These are phyloP conservation scores for Tricladium varicosporioides DNA, from an alignment of 2,329 filamentous ascomycete genomes.

Conservation along the genomic window DNA sequence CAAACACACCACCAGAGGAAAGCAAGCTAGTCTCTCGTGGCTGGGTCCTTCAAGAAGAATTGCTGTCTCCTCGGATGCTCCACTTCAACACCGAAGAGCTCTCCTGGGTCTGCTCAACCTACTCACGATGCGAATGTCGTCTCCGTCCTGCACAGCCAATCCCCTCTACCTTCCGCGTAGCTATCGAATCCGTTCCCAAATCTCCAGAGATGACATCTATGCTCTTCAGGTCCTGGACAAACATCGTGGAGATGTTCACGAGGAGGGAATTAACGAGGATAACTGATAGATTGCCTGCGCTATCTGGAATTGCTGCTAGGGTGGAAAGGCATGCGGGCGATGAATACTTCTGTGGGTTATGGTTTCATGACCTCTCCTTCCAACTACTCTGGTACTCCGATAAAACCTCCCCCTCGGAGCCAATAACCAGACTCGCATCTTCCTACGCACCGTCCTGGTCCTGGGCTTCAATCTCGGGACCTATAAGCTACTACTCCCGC, in stretches of 20 bases:
- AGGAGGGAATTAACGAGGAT: not conserved
- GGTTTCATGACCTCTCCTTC: not conserved
- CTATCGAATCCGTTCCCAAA: not conserved
- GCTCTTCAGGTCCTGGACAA: not conserved
- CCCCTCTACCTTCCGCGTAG: not conserved
- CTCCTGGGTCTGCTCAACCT: not conserved
- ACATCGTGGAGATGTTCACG: not conserved
- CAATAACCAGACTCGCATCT: not conserved
- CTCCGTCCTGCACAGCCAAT: not conserved
- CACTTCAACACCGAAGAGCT: not conserved
- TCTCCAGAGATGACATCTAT: not conserved
- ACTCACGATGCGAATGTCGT: not conserved
- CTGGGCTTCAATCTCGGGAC: not conserved
- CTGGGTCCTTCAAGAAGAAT: constrained; percentile 5
- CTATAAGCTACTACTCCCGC: not conserved
- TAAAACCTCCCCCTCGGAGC: not conserved
- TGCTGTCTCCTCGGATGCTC: constrained; percentile 1
- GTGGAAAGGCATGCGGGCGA: not conserved
- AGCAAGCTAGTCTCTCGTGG: not conserved
- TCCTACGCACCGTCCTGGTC: not conserved
- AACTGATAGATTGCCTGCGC: not conserved
- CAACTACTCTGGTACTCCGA: not conserved
- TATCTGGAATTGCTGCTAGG: not conserved
- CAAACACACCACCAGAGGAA: not conserved
- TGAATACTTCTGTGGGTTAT: not conserved